A percentile compares a stretch with the other conserved stretches of the same genome.
Evolutionary conservation across 2,329 filamentous ascomycete species (phyloP).

Genomic region (Rhynchosporium graminicola): DNA sequence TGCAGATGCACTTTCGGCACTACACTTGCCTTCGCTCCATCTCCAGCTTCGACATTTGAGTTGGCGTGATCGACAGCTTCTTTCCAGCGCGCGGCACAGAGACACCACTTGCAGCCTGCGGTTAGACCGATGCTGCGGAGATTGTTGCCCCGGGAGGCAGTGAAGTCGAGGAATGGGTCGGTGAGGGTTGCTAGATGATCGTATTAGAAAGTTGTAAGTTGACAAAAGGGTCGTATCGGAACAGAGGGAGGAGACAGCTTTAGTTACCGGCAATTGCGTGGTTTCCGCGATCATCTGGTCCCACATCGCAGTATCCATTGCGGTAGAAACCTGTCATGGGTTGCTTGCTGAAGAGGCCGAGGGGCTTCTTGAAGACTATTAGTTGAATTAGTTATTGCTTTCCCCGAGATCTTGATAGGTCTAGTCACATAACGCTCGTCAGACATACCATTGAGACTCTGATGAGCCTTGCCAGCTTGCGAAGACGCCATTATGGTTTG

Average conservation of each 20-base stretch:
- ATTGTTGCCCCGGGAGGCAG: constrained; percentile 59
- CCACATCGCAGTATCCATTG: constrained; percentile 60
- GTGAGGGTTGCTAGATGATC: constrained; percentile 50
- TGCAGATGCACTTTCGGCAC: constrained; percentile 42
- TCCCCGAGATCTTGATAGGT: not conserved
- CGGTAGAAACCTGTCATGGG: constrained; percentile 63
- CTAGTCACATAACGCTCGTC: not conserved
- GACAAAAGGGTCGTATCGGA: not conserved
- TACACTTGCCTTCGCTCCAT: constrained; percentile 27
- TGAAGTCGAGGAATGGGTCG: constrained; percentile 63
- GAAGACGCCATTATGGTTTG: constrained; percentile 8
- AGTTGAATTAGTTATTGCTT: not conserved
- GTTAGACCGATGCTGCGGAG: constrained; percentile 55
- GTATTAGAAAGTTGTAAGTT: not conserved
- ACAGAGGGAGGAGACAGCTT: not conserved
- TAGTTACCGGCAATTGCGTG: constrained; percentile 54
- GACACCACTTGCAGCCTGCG: constrained; percentile 62
- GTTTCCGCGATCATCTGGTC: constrained; percentile 56
- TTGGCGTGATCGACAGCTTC: constrained; percentile 47
- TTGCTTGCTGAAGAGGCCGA: constrained; percentile 56
- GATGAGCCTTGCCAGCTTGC: constrained; percentile 19
- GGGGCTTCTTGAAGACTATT: constrained; percentile 58
- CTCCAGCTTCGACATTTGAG: not conserved
- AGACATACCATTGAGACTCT: constrained; percentile 23
- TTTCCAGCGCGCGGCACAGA: constrained; percentile 60